These are phyloP conservation scores for Salix udensis DNA, from an alignment of 345 rosid genomes.

Conservation along the genomic window DNA sequence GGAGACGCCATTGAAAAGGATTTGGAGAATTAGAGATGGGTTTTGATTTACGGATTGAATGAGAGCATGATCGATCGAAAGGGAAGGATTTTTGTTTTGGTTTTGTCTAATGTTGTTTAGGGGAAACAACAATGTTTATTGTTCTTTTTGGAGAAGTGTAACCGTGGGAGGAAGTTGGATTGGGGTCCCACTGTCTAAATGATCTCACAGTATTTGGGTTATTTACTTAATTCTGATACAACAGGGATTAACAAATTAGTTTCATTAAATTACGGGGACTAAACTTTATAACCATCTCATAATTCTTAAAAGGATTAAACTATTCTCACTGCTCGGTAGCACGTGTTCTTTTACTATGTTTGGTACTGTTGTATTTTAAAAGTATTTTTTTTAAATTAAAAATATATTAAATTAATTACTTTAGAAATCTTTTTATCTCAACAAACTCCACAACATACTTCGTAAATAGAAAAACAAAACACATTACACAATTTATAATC, in stretches of 20 bases:
- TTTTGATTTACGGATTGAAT: neutral
- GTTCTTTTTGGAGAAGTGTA: neutral
- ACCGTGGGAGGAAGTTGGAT: neutral
- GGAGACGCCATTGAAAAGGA: slow-evolving; percentile 46
- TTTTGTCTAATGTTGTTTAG: neutral
- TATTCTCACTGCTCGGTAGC: too few relatives aligned
- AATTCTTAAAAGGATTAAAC: too few relatives aligned
- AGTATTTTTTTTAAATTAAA: too few relatives aligned
- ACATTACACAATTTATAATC: too few relatives aligned
- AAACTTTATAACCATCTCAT: neutral
- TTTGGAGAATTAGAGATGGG: neutral
- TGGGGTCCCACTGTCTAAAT: neutral
- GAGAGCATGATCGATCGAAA: neutral
- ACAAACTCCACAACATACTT: too few relatives aligned
- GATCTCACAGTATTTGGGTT: too few relatives aligned
- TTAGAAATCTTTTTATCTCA: too few relatives aligned
- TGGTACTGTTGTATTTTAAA: too few relatives aligned
- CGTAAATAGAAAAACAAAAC: too few relatives aligned
- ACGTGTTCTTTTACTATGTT: too few relatives aligned
- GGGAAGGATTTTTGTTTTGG: neutral
- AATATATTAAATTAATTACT: too few relatives aligned
- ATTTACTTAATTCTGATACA: too few relatives aligned
- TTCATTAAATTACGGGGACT: neutral
- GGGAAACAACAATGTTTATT: neutral
- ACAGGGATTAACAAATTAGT: neutral